Conservation (phyloP, 169 alveolate genomes). For the Eimeria maxima region DNA sequence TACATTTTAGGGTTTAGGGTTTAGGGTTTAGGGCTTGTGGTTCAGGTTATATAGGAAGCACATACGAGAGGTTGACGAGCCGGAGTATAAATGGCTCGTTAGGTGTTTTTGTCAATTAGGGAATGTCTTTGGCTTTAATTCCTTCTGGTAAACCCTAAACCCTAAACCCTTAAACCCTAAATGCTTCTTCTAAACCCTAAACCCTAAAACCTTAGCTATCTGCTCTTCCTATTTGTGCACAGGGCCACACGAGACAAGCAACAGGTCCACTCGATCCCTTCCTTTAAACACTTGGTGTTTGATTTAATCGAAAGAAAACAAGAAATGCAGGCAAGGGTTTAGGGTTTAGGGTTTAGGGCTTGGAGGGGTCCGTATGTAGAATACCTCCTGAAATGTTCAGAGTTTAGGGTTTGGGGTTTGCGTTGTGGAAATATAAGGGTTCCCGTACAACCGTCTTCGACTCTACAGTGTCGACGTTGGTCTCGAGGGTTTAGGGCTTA, state of each 20-base stretch:
- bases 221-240: neutral
- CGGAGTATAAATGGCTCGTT: slow-evolving; percentile 92
- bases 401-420: slow-evolving; percentile 20
- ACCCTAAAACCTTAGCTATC: neutral
- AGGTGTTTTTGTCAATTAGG: slow-evolving; percentile 93
- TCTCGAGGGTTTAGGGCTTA: neutral
- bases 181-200: neutral
- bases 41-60: slow-evolving; percentile 90
- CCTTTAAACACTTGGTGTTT: slow-evolving; percentile 89
- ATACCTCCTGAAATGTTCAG: neutral
- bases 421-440: too few species aligned
- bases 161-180: neutral
- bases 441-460: too few species aligned
- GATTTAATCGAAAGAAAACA: slow-evolving; percentile 89
- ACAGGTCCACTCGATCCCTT: slow-evolving; percentile 87
- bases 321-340: slow-evolving; percentile 56
- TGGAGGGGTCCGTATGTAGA: neutral
- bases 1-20: slow-evolving; percentile 30
- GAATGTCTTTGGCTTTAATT: slow-evolving; percentile 92
- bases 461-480: neutral
- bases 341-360: slow-evolving; percentile 79
- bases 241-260: slow-evolving; percentile 91
- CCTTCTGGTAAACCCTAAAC: slow-evolving; percentile 89
- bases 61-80: slow-evolving; percentile 90
- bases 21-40: slow-evolving; percentile 21